Conservation (phyloP, 1,284 basidiomycete genomes). For the Pholiota adiposa region DNA sequence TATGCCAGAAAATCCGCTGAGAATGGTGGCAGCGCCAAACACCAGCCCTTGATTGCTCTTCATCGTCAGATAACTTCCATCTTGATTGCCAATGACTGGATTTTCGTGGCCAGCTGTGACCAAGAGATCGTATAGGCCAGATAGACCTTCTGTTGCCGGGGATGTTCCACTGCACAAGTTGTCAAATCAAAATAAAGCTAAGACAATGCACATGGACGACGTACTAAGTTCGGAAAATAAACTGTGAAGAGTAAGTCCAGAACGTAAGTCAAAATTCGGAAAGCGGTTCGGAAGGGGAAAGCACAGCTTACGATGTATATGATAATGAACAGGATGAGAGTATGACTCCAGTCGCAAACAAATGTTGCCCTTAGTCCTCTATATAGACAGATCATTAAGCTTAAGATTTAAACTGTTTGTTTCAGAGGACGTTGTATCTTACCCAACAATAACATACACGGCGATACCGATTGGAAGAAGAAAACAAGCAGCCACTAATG, state of each 20-base stretch:
- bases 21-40: constrained; percentile 52
- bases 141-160: constrained; percentile 44
- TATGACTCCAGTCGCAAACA: constrained; percentile 57
- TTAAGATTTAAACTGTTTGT: no score
- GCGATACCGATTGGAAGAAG: constrained; percentile 45
- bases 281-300: constrained; percentile 32
- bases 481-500: constrained; percentile 58
- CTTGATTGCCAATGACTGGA: constrained; percentile 54
- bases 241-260: constrained; percentile 11
- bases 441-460: constrained; percentile 43
- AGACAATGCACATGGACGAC: constrained; percentile 16
- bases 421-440: neutral
- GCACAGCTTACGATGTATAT: constrained; percentile 41
- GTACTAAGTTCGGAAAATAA: constrained; percentile 49
- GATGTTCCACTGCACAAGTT: constrained; percentile 42
- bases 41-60: constrained; percentile 57
- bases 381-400: no score
- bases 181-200: neutral
- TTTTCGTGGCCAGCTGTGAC: constrained; percentile 42
- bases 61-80: constrained; percentile 63
- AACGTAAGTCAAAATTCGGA: neutral
- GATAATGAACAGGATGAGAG: constrained; percentile 52
- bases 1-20: constrained; percentile 51
- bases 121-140: constrained; percentile 49
- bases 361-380: constrained; percentile 58